Base-by-base conservation (phyloP, 345 rosid species). In the Brassica cretica region DNA sequence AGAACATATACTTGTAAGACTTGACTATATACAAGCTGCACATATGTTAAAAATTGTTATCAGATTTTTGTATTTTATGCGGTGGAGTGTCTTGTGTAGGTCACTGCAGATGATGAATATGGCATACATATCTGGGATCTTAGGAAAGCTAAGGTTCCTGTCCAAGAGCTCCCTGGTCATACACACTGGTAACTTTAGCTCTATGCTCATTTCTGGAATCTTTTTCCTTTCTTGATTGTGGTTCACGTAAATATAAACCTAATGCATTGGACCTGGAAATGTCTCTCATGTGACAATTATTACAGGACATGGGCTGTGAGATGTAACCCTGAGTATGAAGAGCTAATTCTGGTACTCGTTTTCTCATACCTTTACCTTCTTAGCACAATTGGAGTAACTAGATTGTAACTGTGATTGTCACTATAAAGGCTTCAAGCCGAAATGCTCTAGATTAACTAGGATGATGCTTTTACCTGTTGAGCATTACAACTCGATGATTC, bases 271-370 rank as follows among this genome's bases (percentile, higher is more conserved):
- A 30, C 21, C 6, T 63, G 66, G 66, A 63, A 30, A 7, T 62
- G 10, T 63, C 12, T 30, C 41, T 30, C 24, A 21, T 21, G 24
- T 63, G 68, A 46, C 39, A 44, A 24, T 12, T 64, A 7, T 44
- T 78, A 73, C 92, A 92, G 98, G 98, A 85, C 97, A 11, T 92
- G 98, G 92, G 88, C 93, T 68, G 91, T 92, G 51, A 85, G 84
- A 25, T 91, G 95, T 80, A 94, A 92, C 75, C 97, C 95, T 61
- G 90, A 92, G 81, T 89, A 86, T 64, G 90, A 85, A 62, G 93
- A 89, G 14, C 83, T 95, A 73, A 84, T 95, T 76, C 77, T 92
- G 94, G 98, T 92, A 64, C 19, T 68, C 80, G 64, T 72, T 76
- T 70, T 84, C 37, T 62, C 76, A 30, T 24, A 70, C 14, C 10